phyloP scores from a whole-genome alignment of 1,284 basidiomycete species.

The Pisolithus thermaeus region DNA sequence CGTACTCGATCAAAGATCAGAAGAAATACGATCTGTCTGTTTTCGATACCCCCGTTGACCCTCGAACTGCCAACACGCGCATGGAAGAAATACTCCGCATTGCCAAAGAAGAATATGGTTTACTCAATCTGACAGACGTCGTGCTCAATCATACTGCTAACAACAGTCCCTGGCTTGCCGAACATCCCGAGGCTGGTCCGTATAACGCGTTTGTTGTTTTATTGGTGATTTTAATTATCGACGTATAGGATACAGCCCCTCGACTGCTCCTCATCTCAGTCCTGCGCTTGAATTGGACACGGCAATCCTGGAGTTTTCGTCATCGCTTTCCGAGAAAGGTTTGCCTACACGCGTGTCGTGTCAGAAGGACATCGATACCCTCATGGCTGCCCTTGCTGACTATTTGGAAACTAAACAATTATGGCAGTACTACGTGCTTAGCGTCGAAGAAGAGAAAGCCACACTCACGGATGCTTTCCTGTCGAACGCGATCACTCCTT shows the following conservation, averaged over 20 bases:
- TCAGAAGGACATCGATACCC: conserved; percentile 58
- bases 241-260: conserved; percentile 73
- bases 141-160: conserved; percentile 95
- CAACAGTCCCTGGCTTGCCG: conserved; percentile 84
- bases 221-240: conserved; percentile 5
- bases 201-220: conserved; percentile 4
- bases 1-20: conserved; percentile 90
- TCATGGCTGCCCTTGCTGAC: conserved; percentile 60
- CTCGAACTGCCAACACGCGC: conserved; percentile 49
- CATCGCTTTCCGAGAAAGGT: conserved; percentile 55
- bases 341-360: conserved; percentile 68
- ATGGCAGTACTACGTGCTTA: conserved; percentile 91
- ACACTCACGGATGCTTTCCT: conserved; percentile 48
- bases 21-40: conserved; percentile 72
- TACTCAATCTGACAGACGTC: conserved; percentile 87
- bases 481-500: conserved; percentile 39
- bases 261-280: conserved; percentile 84
- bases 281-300: conserved; percentile 86
- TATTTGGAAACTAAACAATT: conserved; percentile 63
- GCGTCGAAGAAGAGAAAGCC: conserved; percentile 56
- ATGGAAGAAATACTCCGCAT: conserved; percentile 60
- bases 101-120: conserved; percentile 79
- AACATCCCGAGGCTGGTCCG: conserved; percentile 91
- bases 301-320: conserved; percentile 77
- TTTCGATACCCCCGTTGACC: conserved; percentile 44